Conservation (phyloP, 176 grass and related monocot genomes). For the Typha latifolia region DNA sequence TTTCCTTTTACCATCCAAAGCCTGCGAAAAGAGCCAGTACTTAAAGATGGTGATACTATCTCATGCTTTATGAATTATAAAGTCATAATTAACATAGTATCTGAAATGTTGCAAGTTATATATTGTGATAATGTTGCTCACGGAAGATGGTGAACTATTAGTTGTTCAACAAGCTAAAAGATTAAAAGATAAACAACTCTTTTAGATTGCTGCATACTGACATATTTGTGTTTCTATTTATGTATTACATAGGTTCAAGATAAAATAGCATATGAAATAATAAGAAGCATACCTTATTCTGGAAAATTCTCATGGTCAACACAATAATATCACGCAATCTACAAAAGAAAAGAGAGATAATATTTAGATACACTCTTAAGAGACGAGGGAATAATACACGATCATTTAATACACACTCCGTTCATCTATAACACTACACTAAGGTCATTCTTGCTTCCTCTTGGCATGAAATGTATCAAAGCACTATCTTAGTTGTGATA, state of each 20-base stretch:
- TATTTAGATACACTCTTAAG: neutral
- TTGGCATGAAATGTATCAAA: too few relatives aligned
- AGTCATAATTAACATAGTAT: neutral
- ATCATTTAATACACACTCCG: neutral
- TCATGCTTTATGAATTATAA: neutral
- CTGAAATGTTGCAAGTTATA: neutral
- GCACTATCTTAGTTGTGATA: too few relatives aligned
- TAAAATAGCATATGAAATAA: neutral
- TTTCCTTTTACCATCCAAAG: slow-evolving; percentile 78
- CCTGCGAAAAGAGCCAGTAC: slow-evolving; percentile 25
- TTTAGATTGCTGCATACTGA: too few relatives aligned
- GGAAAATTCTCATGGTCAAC: slow-evolving; percentile 77
- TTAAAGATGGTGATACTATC: neutral
- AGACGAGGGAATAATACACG: neutral
- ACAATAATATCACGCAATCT: slow-evolving; percentile 91
- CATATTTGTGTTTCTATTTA: too few relatives aligned
- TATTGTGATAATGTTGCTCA: neutral
- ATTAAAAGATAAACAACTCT: too few relatives aligned
- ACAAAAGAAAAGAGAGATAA: slow-evolving; percentile 5
- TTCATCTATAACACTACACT: neutral
- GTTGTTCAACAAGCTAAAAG: too few relatives aligned
- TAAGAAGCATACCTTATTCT: slow-evolving; percentile 55
- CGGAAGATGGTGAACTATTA: neutral
- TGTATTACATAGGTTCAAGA: neutral
- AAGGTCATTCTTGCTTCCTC: neutral